Conservation (phyloP, 2,329 filamentous ascomycete genomes). For the Metarhizium brunneum region DNA sequence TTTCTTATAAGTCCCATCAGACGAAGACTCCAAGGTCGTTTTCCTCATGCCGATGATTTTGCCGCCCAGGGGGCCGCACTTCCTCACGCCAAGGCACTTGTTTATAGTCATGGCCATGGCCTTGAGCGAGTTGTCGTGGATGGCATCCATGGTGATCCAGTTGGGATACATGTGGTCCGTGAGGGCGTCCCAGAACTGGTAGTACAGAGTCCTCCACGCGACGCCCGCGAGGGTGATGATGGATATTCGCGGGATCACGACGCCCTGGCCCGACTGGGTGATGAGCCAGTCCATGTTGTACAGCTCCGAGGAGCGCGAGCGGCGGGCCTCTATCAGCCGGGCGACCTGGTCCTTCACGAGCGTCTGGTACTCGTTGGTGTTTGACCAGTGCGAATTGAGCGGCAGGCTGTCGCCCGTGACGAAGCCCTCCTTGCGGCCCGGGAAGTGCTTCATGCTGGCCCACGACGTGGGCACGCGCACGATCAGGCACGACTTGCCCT, state of each 20-base stretch:
- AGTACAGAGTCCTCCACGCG: slow-evolving; percentile 14
- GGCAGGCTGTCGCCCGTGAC: slow-evolving; percentile 16
- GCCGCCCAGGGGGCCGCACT: slow-evolving; percentile 14
- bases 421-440: slow-evolving; percentile 19
- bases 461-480: slow-evolving; percentile 17
- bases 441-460: slow-evolving; percentile 11
- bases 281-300: slow-evolving; percentile 19
- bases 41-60: slow-evolving; percentile 6
- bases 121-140: slow-evolving; percentile 16
- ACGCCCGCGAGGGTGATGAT: slow-evolving; percentile 9
- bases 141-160: slow-evolving; percentile 21
- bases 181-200: slow-evolving; percentile 15
- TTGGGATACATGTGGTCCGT: slow-evolving; percentile 19
- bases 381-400: slow-evolving; percentile 13
- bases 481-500: slow-evolving; percentile 16
- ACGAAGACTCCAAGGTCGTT: background rate
- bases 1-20: background rate
- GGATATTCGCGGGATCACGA: background rate
- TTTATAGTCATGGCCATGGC: slow-evolving; percentile 19
- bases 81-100: slow-evolving; percentile 18
- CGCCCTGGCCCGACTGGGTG: slow-evolving; percentile 9
- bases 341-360: slow-evolving; percentile 15
- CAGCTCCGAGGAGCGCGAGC: slow-evolving; percentile 7
- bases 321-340: slow-evolving; percentile 8
- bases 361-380: slow-evolving; percentile 6